A percentile compares a stretch with the other conserved stretches of the same genome.
Evolutionary conservation across 2,329 filamentous ascomycete species (phyloP).

Genomic region (Ceratocystis albifundus): DNA sequence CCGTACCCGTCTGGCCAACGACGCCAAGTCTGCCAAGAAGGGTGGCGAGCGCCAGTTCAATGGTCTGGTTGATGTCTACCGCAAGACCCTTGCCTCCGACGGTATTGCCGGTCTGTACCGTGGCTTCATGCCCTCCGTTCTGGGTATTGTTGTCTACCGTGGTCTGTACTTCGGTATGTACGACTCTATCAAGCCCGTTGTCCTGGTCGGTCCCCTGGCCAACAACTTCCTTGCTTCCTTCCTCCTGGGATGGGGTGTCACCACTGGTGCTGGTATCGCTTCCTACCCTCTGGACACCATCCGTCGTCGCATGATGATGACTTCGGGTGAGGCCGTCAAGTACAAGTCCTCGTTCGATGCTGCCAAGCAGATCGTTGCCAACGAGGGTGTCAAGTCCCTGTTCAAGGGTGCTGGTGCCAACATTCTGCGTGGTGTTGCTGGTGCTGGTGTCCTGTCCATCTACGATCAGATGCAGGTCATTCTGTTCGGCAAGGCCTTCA

Average conservation of each 20-base stretch:
- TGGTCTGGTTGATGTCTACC: conserved; percentile 98
- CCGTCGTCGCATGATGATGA: conserved; percentile 99
- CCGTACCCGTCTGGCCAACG: conserved; percentile 99
- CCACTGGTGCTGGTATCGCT: conserved; percentile 99
- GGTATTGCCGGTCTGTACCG: conserved; percentile 99
- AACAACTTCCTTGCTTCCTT: conserved; percentile 99
- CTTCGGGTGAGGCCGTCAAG: conserved; percentile 94
- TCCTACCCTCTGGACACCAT: conserved; percentile 99
- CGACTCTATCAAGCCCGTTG: conserved; percentile 99
- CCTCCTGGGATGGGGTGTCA: conserved; percentile 96
- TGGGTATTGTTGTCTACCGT: conserved; percentile 99
- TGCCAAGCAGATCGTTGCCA: conserved; percentile 89
- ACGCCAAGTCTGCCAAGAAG: conserved; percentile 95
- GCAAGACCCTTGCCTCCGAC: conserved; percentile 97
- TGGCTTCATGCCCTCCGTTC: conserved; percentile 99
- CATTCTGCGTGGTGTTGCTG: conserved; percentile 99
- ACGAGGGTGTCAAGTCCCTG: conserved; percentile 96
- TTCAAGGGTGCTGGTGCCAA: conserved; percentile 99
- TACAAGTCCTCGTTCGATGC: conserved; percentile 96
- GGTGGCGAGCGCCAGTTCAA: conserved; percentile 99
- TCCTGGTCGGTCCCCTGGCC: conserved; percentile 81
- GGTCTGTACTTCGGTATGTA: conserved; percentile 99
- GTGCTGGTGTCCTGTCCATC: conserved; percentile 99
- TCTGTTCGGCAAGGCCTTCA: conserved; percentile 99
- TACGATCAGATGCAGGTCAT: conserved; percentile 99